Base-by-base conservation (phyloP, 202 grass and related monocot species). In the Hordeum pubiflorum region DNA sequence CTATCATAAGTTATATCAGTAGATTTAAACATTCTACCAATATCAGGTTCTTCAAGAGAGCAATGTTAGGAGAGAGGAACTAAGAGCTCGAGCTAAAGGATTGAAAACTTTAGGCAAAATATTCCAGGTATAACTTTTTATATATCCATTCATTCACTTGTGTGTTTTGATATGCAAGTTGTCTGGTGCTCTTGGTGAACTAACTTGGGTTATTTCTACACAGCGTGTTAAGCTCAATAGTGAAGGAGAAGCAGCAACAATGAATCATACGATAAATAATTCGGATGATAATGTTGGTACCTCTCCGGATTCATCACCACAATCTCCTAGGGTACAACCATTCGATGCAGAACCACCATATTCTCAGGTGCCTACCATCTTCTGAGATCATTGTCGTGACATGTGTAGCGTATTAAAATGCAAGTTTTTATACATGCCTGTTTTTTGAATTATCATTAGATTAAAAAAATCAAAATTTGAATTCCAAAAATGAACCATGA, bases 71-170 rank as follows among this genome's bases (percentile, higher is more conserved):
- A 99, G 81, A 87, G 96, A 99, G 83, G 96, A 95, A 67, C 85
- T 99, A 13, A 87, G 82, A 76, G 85, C 80, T 82, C 84, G 96
- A 85, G 96, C 96, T 83, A 93, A 93, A 91, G 96, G 89, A 63
- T 88, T 99, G 84, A 99, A 99, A 92, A 89, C 57, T 79, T 88
- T 99, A 82, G 96, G 96, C 2, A 99, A 93, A 88, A 82, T 90
- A 88, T 99, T 99, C 77, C 90, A 93, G 88, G 95, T 95, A 85
- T 57, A 7, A 23, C 32, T 82, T 4, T 37, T 66, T 6, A 52
- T 60, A 56, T 81, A 71, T 56, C 38, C 63, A 64, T 58, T 11
- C 39, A 50, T 89, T 40, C 7, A 17, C 50, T 40, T 73, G 24
- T 67, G 34, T 22, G 83, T 32, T 73, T 46, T 59, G 13, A 50